phyloP scores from a whole-genome alignment of 257 asterid genomes.

The Nemophila menziesii region DNA sequence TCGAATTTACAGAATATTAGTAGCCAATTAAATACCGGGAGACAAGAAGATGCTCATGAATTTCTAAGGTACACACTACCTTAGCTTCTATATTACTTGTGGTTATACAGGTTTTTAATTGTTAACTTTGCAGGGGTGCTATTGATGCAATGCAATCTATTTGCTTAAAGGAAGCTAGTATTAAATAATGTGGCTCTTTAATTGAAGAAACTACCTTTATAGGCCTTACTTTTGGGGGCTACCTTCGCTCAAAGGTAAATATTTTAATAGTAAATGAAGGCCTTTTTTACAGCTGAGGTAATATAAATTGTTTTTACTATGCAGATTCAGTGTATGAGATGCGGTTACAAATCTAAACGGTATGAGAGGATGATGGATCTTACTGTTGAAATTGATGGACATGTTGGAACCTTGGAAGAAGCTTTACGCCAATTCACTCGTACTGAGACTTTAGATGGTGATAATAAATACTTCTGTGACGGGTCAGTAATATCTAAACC shows the following conservation, averaged over 20 bases:
- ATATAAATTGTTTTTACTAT: constrained; percentile 7
- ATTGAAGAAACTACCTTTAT: constrained; percentile 58
- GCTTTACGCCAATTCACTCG: constrained; percentile 59
- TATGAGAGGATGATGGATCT: constrained; percentile 85
- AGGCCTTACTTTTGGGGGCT: constrained; percentile 87
- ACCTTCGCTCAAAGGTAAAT: constrained; percentile 79
- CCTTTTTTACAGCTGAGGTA: background rate
- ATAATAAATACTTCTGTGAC: constrained; percentile 71
- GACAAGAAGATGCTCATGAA: constrained; percentile 90
- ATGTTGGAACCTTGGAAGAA: constrained; percentile 60
- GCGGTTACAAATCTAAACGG: constrained; percentile 56
- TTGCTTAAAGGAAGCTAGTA: constrained; percentile 51
- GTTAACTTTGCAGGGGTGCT: constrained; percentile 34
- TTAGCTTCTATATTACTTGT: constrained; percentile 2
- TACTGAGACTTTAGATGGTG: constrained; percentile 76
- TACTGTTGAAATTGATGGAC: constrained; percentile 73
- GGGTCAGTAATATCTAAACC: constrained; percentile 48
- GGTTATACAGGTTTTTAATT: background rate
- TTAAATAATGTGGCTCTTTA: constrained; percentile 29
- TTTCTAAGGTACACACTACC: constrained; percentile 62
- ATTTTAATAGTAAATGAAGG: background rate
- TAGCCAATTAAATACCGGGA: constrained; percentile 57
- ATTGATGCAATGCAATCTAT: constrained; percentile 66
- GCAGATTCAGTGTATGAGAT: constrained; percentile 79
- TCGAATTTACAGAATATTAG: constrained; percentile 52